Evolutionary conservation across 2,329 filamentous ascomycete genomes (phyloP), one percentile per base, ranked within the genome.

Genomic region (Scedosporium dehoogii): DNA sequence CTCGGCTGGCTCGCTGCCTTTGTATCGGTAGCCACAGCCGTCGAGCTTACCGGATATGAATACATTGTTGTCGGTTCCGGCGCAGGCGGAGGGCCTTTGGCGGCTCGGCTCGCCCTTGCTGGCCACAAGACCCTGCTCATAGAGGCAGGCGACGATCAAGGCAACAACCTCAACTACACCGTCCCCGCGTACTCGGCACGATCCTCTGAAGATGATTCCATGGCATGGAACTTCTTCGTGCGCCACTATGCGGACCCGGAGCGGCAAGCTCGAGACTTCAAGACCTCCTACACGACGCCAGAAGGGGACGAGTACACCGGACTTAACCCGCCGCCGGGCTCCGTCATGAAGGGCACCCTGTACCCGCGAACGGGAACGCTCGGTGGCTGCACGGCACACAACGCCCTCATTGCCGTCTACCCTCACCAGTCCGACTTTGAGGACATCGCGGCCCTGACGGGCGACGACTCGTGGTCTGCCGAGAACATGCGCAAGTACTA

Each of bases 21-120:
- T 38, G 33, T 10, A 38, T 38, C 33, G 10, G 1, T 38, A 12
- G 33, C 10, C 33, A 38, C 10, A 6, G 33, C 33, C 10, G 33
- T 14, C 12, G 33, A 38, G 33, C 33, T 38, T 14, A 12, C 33
- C 33, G 33, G 51, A 21, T 73, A 73, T 67, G 84, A 87, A 66
- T 87, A 85, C 74, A 77, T 87, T 27, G 77, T 87, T n/a, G 82
- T 87, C 14, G 85, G 85, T 14, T 83, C 81, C 14, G 84, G 84
- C 2, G 77, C 84, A 1, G 84, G 84, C 33, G 84, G 84, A 62
- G 82, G 80, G 9, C 83, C 84, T 23, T 68, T 86, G 5, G 83
- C 84, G 2, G 79, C 80, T 5, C 78, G 83, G 38, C 77, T 87
- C 25, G 85, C 84, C 6, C 71, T 82, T 33, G 82, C 82, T 21